Conservation (phyloP, 83 land plant species). For the Larix sibirica region DNA sequence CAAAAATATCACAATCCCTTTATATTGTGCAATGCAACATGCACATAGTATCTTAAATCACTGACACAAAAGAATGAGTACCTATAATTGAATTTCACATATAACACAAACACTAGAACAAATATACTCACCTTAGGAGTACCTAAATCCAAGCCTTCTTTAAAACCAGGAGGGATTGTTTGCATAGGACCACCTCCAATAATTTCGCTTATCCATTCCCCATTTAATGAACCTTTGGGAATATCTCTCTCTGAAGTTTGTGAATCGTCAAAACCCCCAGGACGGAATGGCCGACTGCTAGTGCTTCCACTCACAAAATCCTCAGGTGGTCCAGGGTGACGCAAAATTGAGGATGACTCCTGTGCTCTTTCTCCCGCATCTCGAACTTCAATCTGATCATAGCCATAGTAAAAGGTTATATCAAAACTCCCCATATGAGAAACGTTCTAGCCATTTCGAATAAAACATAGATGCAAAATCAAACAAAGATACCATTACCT, state of each 20-base stretch:
- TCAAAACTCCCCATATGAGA: background rate
- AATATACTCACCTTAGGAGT: constrained; percentile 59
- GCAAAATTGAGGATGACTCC: constrained; percentile 72
- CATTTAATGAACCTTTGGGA: constrained; percentile 68
- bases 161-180: constrained; percentile 75
- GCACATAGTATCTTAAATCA: background rate
- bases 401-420: constrained; percentile 8
- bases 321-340: constrained; percentile 79
- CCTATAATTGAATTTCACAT: background rate
- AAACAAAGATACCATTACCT: background rate
- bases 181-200: constrained; percentile 74
- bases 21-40: background rate
- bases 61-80: background rate
- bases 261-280: constrained; percentile 84
- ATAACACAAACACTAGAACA: background rate
- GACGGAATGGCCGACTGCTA: constrained; percentile 89
- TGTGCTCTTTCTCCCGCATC: constrained; percentile 55
- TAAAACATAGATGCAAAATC: background rate
- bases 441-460: background rate
- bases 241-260: constrained; percentile 50
- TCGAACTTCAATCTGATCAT: constrained; percentile 61
- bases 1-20: background rate
- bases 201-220: constrained; percentile 84
- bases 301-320: constrained; percentile 94
- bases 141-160: constrained; percentile 84